These are phyloP conservation scores for Fusarium oxysporum DNA, from an alignment of 2,329 filamentous ascomycete genomes.

Conservation along the genomic window DNA sequence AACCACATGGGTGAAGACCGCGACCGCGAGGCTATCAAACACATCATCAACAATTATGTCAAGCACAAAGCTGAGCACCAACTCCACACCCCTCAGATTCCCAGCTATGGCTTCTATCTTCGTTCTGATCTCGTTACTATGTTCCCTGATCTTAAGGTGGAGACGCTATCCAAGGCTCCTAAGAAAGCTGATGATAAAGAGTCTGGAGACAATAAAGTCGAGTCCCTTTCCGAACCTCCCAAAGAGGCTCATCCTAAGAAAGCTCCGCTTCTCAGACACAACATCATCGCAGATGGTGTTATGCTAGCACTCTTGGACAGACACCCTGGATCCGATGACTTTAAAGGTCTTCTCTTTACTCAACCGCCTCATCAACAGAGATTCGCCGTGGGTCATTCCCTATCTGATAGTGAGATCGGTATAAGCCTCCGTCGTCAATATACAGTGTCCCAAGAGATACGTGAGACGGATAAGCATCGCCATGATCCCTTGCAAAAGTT, in stretches of 20 bases:
- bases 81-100: not conserved
- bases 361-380: not conserved
- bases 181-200: not conserved
- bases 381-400: not conserved
- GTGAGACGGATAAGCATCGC: not conserved
- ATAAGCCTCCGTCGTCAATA: not conserved
- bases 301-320: not conserved
- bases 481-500: not conserved
- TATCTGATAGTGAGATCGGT: not conserved
- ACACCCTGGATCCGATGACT: not conserved
- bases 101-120: not conserved
- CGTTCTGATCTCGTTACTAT: not conserved
- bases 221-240: not conserved
- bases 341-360: not conserved
- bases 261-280: not conserved
- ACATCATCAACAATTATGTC: not conserved
- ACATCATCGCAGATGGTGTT: not conserved
- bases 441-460: not conserved
- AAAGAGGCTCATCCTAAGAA: not conserved
- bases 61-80: not conserved
- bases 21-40: not conserved
- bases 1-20: not conserved
- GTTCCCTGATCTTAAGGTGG: not conserved
- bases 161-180: not conserved
- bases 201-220: not conserved